Evolutionary conservation across 2,329 filamentous ascomycete genomes (phyloP).

Genomic region (Fusarium sp.): DNA sequence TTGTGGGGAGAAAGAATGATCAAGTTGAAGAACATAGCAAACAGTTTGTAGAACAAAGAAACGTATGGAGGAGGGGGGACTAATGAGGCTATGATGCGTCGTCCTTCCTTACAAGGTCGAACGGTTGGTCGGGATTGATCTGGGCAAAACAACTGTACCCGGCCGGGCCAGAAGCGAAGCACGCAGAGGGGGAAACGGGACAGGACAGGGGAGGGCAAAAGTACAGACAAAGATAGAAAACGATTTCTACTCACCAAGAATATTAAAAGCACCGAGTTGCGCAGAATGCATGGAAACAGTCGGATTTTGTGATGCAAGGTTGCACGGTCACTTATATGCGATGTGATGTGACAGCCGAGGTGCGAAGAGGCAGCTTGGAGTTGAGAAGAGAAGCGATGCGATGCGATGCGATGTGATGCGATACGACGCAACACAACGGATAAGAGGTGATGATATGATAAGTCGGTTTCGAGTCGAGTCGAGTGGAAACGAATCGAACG

Average conservation of each 20-base stretch:
- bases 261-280: slow-evolving; percentile 37
- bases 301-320: slow-evolving; percentile 32
- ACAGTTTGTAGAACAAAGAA: slow-evolving; percentile 33
- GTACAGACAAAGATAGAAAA: not conserved
- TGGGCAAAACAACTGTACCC: slow-evolving; percentile 23
- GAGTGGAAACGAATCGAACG: not conserved
- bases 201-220: not conserved
- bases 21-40: slow-evolving; percentile 3
- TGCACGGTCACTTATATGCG: slow-evolving; percentile 38
- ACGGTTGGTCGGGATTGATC: slow-evolving; percentile 33
- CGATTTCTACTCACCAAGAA: slow-evolving; percentile 40
- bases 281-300: slow-evolving; percentile 47
- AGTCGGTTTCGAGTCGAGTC: slow-evolving; percentile 7
- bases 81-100: slow-evolving; percentile 36
- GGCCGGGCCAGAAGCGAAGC: not conserved
- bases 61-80: slow-evolving; percentile 3
- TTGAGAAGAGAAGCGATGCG: slow-evolving; percentile 6
- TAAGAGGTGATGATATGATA: slow-evolving; percentile 2
- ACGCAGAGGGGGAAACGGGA: not conserved
- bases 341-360: slow-evolving; percentile 11
- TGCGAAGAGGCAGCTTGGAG: slow-evolving; percentile 4
- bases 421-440: slow-evolving; percentile 9
- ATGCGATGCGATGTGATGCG: not conserved
- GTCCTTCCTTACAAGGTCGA: slow-evolving; percentile 26
- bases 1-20: not conserved